phyloP scores from a whole-genome alignment of 75 land plant genomes.

The Selaginella moellendorffii region DNA sequence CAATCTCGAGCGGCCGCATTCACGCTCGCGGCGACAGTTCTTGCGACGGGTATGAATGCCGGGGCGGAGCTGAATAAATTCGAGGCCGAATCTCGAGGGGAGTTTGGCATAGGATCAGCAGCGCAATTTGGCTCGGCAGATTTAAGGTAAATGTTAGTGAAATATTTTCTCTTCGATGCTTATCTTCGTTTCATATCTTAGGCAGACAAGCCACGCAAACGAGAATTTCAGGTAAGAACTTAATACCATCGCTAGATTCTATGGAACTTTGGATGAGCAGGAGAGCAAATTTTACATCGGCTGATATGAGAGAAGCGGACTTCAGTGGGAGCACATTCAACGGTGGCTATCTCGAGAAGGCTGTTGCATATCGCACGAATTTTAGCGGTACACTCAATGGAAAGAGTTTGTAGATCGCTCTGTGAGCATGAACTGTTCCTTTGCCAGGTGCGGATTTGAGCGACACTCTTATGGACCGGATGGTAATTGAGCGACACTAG shows the following conservation, averaged over 20 bases:
- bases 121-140: conserved; percentile 99
- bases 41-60: conserved; percentile 41
- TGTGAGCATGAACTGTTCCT: too few species aligned
- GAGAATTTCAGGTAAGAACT: conserved; percentile 98
- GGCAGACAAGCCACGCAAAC: conserved; percentile 81
- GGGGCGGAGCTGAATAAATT: conserved; percentile 80
- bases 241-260: too few species aligned
- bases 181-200: conserved; percentile 23
- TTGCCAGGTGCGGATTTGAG: conserved; percentile 89
- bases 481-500: too few species aligned
- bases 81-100: conserved; percentile 86
- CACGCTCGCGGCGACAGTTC: conserved; percentile 34
- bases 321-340: conserved; percentile 96
- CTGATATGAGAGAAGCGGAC: conserved; percentile 97
- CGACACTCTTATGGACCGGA: conserved; percentile 98
- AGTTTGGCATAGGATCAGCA: conserved; percentile 97
- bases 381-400: conserved; percentile 53
- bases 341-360: conserved; percentile 97
- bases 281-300: conserved; percentile 94
- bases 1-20: conserved; percentile 31
- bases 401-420: too few species aligned
- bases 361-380: conserved; percentile 91
- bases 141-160: too few species aligned
- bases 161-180: not conserved
- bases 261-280: too few species aligned